A percentile compares a stretch with the other conserved stretches of the same genome.
These are phyloP conservation scores for Liriodendron chinense DNA, from an alignment of 164 flowering plant species.

Conservation along the genomic window DNA sequence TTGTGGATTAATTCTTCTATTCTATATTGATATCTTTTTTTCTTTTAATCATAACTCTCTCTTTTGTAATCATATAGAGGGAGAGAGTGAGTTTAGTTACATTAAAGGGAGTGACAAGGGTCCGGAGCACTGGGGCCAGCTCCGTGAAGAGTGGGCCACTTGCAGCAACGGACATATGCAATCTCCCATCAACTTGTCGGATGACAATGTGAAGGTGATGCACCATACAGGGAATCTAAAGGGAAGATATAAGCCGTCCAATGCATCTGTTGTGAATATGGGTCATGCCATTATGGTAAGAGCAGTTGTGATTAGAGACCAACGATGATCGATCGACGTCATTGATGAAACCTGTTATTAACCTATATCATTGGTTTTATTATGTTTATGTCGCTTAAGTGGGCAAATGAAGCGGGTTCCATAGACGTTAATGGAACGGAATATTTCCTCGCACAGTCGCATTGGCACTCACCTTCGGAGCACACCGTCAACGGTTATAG, in stretches of 20 bases:
- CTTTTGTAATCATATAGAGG: constrained; percentile 14
- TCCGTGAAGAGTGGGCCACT: constrained; percentile 25
- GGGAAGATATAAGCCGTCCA: constrained; percentile 16
- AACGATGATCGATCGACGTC: background rate
- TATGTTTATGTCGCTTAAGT: constrained; percentile 27
- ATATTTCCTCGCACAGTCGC: constrained; percentile 39
- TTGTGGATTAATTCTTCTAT: background rate
- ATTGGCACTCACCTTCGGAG: constrained; percentile 66
- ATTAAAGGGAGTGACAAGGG: constrained; percentile 20
- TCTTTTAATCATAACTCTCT: too few species aligned
- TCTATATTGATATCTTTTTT: background rate
- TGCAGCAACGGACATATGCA: constrained; percentile 26
- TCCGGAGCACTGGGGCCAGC: constrained; percentile 31
- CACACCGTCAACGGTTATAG: constrained; percentile 46
- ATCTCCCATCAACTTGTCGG: constrained; percentile 27
- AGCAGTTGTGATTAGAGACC: background rate
- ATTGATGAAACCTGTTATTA: background rate
- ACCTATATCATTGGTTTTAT: background rate
- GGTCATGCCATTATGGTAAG: constrained; percentile 28
- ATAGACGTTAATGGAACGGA: constrained; percentile 33
- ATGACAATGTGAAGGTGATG: constrained; percentile 16
- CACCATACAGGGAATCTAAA: constrained; percentile 9
- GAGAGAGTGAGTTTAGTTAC: constrained; percentile 30
- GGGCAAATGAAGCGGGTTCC: constrained; percentile 38
- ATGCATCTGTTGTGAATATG: constrained; percentile 22